Conservation (phyloP, 257 asterid genomes). For the Forsythia viridissima region DNA sequence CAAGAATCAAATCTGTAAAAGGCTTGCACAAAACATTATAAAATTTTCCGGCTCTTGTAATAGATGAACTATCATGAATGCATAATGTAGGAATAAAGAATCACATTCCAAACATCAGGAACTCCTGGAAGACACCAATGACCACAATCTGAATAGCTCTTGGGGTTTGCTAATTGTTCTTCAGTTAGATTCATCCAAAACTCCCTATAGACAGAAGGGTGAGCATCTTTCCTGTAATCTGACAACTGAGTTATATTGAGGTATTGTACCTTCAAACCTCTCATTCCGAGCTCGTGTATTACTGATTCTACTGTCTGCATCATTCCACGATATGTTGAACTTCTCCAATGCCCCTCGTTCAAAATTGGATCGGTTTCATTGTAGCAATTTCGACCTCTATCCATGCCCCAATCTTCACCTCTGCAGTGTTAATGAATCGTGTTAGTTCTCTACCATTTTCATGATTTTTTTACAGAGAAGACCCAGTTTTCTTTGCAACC, state of each 20-base stretch:
- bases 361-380: conserved; percentile 19
- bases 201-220: conserved; percentile 36
- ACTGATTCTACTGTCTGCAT: conserved; percentile 30
- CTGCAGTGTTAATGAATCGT: conserved; percentile 12
- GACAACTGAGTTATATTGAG: conserved; percentile 40
- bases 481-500: background rate
- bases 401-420: conserved; percentile 36
- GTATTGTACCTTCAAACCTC: conserved; percentile 34
- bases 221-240: conserved; percentile 43
- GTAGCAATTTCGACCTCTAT: conserved; percentile 17
- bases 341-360: conserved; percentile 27
- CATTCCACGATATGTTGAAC: conserved; percentile 18
- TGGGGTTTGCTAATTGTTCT: conserved; percentile 26
- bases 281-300: conserved; percentile 20
- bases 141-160: conserved; percentile 34
- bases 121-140: conserved; percentile 53
- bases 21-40: too few relatives aligned
- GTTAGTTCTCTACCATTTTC: background rate
- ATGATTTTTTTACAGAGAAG: background rate
- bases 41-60: background rate
- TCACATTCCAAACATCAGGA: conserved; percentile 46
- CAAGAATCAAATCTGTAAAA: too few relatives aligned
- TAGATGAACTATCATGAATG: background rate
- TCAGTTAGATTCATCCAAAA: conserved; percentile 27
- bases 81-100: conserved; percentile 35